Evolutionary conservation across 768 basidiomycete genomes (phyloP), one percentile per base, ranked within the genome.

Genomic region (Tylopilus subfusipes): DNA sequence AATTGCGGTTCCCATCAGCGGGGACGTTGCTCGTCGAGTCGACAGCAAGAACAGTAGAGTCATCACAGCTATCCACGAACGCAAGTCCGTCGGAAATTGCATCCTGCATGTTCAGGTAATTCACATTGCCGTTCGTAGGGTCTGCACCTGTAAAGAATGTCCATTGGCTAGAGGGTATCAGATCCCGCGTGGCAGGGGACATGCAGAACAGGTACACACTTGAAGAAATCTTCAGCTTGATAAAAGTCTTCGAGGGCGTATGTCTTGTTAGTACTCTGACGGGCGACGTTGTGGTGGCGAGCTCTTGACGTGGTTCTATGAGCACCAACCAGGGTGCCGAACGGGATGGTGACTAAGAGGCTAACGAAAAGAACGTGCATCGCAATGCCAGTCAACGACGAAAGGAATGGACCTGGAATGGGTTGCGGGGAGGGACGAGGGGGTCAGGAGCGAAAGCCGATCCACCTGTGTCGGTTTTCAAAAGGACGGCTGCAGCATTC

Each of bases 91-190:
- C 74, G 11, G 68, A 59, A 50, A 70, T 71, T 2, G 88, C 87
- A 22, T 81, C 69, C 2, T 68, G 63, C 61, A 72, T 66, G 30
- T 62, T 70, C 55, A 81, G 73, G 66, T 82, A 92, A 53, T 82
- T 76, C 46, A 92, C 90, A 22, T 71, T 71, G 18, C 90, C 90
- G 58, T 82, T 70, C 0, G 90, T 91, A 4, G 90, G 90, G 68
- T 92, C 90, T 12, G 68, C 14, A 4, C 59, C 70, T 13, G 75
- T 76, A 71, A 82, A 89, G 72, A 87, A 91, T 30, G 84, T 72
- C 84, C 85, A 90, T 42, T 80, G 60, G 45, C 87, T 89, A 61
- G n/a, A 62, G 22, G 49, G 54, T 10, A 48, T 52, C 55, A 39
- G 48, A 25, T 36, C 8, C 18, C 38, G 29, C n/a, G 42, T 43